A percentile compares a stretch with the other conserved stretches of the same genome.
phyloP scores from a whole-genome alignment of 2,329 filamentous ascomycete genomes.

The Diaporthe citri region DNA sequence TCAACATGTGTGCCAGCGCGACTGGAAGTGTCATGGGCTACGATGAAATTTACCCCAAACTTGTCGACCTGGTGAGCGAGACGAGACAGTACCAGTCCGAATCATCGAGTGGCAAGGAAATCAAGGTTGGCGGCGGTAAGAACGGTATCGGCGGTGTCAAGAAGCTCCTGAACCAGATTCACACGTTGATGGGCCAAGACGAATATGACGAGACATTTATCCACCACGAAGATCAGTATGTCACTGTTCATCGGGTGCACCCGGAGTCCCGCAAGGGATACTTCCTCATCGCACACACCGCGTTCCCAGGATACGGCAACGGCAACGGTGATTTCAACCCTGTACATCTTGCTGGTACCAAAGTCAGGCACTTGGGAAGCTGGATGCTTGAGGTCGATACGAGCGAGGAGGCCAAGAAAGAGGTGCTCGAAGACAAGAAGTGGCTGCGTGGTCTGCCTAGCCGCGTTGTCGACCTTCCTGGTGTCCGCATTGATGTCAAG shows the following conservation, averaged over 20 bases:
- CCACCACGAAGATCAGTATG: conserved; percentile 95
- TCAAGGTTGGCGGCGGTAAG: conserved; percentile 77
- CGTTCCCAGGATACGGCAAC: conserved; percentile 90
- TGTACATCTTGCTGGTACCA: conserved; percentile 85
- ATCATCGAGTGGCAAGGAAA: conserved; percentile 71
- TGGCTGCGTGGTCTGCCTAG: conserved; percentile 87
- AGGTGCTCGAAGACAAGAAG: conserved; percentile 76
- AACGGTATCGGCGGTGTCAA: conserved; percentile 91
- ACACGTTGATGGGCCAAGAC: conserved; percentile 94
- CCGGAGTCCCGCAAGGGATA: conserved; percentile 93
- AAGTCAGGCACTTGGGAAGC: conserved; percentile 86
- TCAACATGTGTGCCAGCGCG: conserved; percentile 95
- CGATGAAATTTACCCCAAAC: conserved; percentile 92
- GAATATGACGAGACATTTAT: conserved; percentile 96
- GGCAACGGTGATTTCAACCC: conserved; percentile 85
- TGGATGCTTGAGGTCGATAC: conserved; percentile 93
- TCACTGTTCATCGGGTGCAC: conserved; percentile 95
- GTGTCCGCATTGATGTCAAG: conserved; percentile 78
- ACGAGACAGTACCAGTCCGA: conserved; percentile 84
- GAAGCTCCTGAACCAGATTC: conserved; percentile 93
- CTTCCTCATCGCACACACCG: conserved; percentile 95
- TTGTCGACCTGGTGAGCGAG: conserved; percentile 94
- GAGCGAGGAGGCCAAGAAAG: conserved; percentile 75
- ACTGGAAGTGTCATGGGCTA: conserved; percentile 98
- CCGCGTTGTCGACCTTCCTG: conserved; percentile 79